These are phyloP conservation scores for Volvariella volvacea DNA, from an alignment of 1,284 basidiomycete species.

Conservation along the genomic window DNA sequence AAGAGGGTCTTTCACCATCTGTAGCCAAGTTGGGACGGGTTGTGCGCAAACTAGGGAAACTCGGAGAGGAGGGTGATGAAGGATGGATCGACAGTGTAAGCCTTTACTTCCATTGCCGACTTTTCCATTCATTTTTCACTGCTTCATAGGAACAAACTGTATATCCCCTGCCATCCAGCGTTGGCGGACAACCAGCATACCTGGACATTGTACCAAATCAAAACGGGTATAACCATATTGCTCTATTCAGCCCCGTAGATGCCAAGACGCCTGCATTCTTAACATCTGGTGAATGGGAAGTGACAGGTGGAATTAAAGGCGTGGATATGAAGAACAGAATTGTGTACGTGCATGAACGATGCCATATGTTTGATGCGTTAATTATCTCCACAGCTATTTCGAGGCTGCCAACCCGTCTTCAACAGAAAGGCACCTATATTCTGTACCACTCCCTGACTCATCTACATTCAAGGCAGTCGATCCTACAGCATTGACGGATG, in stretches of 20 bases:
- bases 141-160: slow-evolving; percentile 51
- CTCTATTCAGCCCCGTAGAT: slow-evolving; percentile 75
- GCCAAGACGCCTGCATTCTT: slow-evolving; percentile 71
- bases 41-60: slow-evolving; percentile 69
- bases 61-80: slow-evolving; percentile 81
- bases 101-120: slow-evolving; percentile 4
- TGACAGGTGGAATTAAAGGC: slow-evolving; percentile 66
- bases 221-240: slow-evolving; percentile 85
- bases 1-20: slow-evolving; percentile 15
- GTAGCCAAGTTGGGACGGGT: slow-evolving; percentile 39
- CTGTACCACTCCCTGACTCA: slow-evolving; percentile 53
- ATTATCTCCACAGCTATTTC: slow-evolving; percentile 73
- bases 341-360: slow-evolving; percentile 67
- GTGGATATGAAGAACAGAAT: slow-evolving; percentile 64
- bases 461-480: slow-evolving; percentile 22
- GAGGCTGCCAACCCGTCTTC: slow-evolving; percentile 79
- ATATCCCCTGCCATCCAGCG: slow-evolving; percentile 41
- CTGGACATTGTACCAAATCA: slow-evolving; percentile 79
- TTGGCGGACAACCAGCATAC: slow-evolving; percentile 55
- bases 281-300: slow-evolving; percentile 88
- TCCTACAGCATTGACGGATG: slow-evolving; percentile 65
- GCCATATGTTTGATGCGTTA: too few relatives aligned
- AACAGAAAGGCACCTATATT: slow-evolving; percentile 80
- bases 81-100: slow-evolving; percentile 87
- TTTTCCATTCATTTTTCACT: slow-evolving; percentile 1